These are phyloP conservation scores for Aspergillus quadrilineatus DNA, from an alignment of 2,329 filamentous ascomycete genomes.

Conservation along the genomic window DNA sequence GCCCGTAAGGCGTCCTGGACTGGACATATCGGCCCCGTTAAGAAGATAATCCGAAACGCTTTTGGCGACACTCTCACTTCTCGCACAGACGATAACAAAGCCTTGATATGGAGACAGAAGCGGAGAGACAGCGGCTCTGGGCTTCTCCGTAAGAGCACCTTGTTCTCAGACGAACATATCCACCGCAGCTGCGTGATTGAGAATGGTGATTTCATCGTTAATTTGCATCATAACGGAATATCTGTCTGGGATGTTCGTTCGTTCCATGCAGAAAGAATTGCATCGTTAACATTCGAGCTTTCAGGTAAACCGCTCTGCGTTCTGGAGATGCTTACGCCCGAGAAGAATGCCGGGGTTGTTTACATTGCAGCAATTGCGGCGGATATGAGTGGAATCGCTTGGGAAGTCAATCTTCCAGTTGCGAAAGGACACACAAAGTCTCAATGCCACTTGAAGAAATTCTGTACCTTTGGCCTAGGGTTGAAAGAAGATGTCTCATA, in stretches of 20 bases:
- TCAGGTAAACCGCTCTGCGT: conserved; percentile 75
- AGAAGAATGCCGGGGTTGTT: conserved; percentile 55
- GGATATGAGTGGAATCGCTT: conserved; percentile 74
- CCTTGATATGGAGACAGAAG: conserved; percentile 77
- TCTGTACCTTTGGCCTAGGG: conserved; percentile 69
- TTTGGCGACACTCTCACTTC: conserved; percentile 79
- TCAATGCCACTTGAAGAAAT: conserved; percentile 59
- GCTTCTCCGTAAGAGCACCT: conserved; percentile 65
- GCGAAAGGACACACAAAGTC: conserved; percentile 27
- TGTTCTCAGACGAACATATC: conserved; percentile 69
- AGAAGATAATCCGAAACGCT: conserved; percentile 83
- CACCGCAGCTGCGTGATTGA: conserved; percentile 76
- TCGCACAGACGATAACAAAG: conserved; percentile 73
- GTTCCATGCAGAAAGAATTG: conserved; percentile 59
- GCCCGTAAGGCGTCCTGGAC: conserved; percentile 70
- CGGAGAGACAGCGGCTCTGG: conserved; percentile 51
- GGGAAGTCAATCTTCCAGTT: conserved; percentile 68
- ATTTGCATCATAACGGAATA: conserved; percentile 69
- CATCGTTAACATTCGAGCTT: conserved; percentile 58
- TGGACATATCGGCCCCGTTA: conserved; percentile 76
- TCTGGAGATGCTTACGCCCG: conserved; percentile 64
- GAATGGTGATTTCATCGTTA: conserved; percentile 76
- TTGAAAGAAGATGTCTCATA: conserved; percentile 53
- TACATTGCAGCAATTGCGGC: conserved; percentile 83
- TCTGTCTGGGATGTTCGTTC: conserved; percentile 76